Evolutionary conservation across 768 basidiomycete genomes (phyloP), one percentile per base, ranked within the genome.

Genomic region (Xerocomellus dryophilus): DNA sequence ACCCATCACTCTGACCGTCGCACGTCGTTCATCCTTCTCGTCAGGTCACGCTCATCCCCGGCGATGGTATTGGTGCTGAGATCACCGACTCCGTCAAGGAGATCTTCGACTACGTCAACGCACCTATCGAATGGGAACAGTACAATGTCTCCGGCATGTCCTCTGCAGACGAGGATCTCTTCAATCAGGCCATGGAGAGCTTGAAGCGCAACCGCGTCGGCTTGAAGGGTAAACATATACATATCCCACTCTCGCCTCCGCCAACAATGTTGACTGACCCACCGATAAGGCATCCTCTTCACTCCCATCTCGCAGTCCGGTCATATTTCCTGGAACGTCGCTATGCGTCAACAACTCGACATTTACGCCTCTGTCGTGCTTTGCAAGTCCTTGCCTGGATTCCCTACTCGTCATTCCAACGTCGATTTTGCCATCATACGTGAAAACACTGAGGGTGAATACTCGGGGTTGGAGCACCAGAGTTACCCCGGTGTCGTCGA

Each of bases 401-500:
- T 93, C 76, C 90, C 95, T 40, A 98, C 97, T 35, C 89, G 97
- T 58, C 97, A 99, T 74, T 79, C 84, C 56, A 90, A 96, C 68
- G 97, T 99, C 68, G 96, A 99, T 75, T 97, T 98, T 71, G 95
- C 92, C 66, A 95, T 99, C 73, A 98, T 99, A 68, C 93, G 97
- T 74, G 97, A 99, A 74, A 99, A 99, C 77, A 99, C 97, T 15
- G 97, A 99, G 80, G 97, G 97, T 60, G 97, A 99, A 77, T 99
- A 99, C 76, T 97, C 95, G 59, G 97, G 97, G 43, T 77, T 99
- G 57, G 97, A 99, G 71, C 97, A 99, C 75, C 91, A 93, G 77
- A 93, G 90, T 67, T 97, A 88, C 73, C 97, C 97, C 11, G 97
- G 97, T 70, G 97, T 99, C 58, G 97, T 99, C 40, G 97, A 99